Conservation (phyloP, 371 early-diverging fungal species). For the Nematocida homosporus region DNA sequence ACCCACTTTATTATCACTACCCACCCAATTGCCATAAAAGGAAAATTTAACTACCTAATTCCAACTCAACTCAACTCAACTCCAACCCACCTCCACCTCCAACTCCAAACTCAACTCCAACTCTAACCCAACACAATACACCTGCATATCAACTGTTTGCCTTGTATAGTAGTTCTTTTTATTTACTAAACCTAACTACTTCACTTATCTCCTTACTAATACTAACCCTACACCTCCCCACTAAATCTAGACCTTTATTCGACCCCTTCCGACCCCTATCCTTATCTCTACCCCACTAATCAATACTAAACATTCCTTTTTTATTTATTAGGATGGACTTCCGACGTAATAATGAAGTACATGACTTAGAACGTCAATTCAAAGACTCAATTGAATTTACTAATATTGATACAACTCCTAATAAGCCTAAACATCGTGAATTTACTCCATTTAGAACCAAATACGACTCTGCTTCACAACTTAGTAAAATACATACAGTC, state of each 20-base stretch:
- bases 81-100: too few relatives aligned
- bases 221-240: background rate
- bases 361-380: conserved; percentile 24
- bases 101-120: too few relatives aligned
- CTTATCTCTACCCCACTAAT: background rate
- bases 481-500: conserved; percentile 35
- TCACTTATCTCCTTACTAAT: too few relatives aligned
- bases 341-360: conserved; percentile 22
- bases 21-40: too few relatives aligned
- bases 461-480: conserved; percentile 3
- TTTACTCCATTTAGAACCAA: background rate
- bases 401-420: background rate
- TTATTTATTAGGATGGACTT: conserved; percentile 48
- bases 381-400: conserved; percentile 53
- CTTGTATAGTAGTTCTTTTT: too few relatives aligned
- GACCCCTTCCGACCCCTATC: too few relatives aligned
- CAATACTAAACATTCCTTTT: conserved; percentile 52
- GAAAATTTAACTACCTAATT: too few relatives aligned
- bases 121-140: too few relatives aligned
- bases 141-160: too few relatives aligned
- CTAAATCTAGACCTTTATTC: background rate
- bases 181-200: too few relatives aligned
- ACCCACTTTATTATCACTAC: too few relatives aligned
- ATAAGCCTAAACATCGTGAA: background rate
- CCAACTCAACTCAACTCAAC: too few relatives aligned